These are phyloP conservation scores for Sclerotinia sclerotiorum DNA, from an alignment of 2,329 filamentous ascomycete genomes.

Conservation along the genomic window DNA sequence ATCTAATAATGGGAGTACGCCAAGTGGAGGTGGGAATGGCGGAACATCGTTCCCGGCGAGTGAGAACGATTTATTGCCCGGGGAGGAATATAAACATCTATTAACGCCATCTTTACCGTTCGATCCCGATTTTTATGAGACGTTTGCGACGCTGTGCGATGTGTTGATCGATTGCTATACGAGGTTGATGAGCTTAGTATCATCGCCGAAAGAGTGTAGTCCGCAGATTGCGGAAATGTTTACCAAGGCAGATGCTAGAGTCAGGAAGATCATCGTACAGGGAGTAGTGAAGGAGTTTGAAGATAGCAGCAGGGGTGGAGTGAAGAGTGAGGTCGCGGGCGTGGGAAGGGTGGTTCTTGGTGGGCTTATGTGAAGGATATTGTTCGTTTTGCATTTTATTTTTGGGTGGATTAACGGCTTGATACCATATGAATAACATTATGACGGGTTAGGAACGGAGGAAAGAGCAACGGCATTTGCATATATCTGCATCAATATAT, in stretches of 20 bases:
- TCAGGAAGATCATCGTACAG: conserved; percentile 86
- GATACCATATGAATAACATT: conserved; percentile 15
- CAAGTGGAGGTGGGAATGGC: conserved; percentile 42
- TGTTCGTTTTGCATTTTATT: conserved; percentile 24
- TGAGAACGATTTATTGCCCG: conserved; percentile 67
- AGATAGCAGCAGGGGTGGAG: conserved; percentile 72
- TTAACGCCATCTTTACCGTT: conserved; percentile 92
- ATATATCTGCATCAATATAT: conserved; percentile 8
- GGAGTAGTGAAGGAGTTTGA: conserved; percentile 91
- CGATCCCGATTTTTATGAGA: conserved; percentile 95
- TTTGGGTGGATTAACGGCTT: conserved; percentile 15
- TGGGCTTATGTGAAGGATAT: conserved; percentile 64
- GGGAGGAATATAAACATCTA: conserved; percentile 84
- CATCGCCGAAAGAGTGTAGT: conserved; percentile 71
- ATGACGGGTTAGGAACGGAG: conserved; percentile 9
- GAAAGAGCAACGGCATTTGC: conserved; percentile 9
- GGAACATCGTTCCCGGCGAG: conserved; percentile 52
- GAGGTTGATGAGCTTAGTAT: conserved; percentile 71
- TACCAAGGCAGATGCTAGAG: conserved; percentile 78
- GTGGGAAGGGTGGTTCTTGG: conserved; percentile 87
- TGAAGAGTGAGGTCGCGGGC: conserved; percentile 78
- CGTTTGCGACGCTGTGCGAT: conserved; percentile 93
- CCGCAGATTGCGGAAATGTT: conserved; percentile 78
- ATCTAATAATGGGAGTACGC: conserved; percentile 44
- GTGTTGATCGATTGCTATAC: conserved; percentile 91